Evolutionary conservation across 2,329 filamentous ascomycete genomes (phyloP).

Genomic region (Ophiostoma australiae): DNA sequence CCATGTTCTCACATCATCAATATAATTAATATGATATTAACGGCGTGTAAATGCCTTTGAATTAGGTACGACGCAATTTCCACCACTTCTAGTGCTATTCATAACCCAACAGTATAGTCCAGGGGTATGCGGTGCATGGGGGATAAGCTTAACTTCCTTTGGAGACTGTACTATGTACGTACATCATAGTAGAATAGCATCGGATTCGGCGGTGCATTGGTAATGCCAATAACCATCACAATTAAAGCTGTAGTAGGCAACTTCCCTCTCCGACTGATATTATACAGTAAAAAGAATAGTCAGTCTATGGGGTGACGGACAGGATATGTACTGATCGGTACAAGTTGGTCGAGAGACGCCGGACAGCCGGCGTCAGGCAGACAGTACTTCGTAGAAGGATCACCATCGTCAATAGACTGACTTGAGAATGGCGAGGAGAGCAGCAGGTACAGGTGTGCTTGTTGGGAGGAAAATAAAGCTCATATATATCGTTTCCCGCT

Average conservation of each 20-base stretch:
- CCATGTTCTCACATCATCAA: neutral
- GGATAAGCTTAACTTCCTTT: too few relatives aligned
- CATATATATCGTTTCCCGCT: neutral
- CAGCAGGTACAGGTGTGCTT: too few relatives aligned
- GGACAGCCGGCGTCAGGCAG: too few relatives aligned
- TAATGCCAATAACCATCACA: neutral
- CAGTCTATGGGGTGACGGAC: neutral
- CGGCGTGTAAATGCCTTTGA: neutral
- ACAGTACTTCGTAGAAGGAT: too few relatives aligned
- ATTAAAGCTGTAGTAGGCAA: neutral
- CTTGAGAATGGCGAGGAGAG: neutral
- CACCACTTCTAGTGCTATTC: neutral
- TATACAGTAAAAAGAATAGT: neutral
- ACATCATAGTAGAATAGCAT: neutral
- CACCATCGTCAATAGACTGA: neutral
- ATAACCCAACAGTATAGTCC: too few relatives aligned
- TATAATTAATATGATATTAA: neutral
- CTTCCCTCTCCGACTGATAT: neutral
- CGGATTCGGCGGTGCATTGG: neutral
- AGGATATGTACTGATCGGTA: neutral
- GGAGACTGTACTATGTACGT: too few relatives aligned
- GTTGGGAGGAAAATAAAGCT: neutral
- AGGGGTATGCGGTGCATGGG: neutral
- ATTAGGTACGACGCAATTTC: neutral
- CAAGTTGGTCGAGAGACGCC: too few relatives aligned